These are phyloP conservation scores for Cynanchum wilfordii DNA, from an alignment of 257 asterid genomes.

Conservation along the genomic window DNA sequence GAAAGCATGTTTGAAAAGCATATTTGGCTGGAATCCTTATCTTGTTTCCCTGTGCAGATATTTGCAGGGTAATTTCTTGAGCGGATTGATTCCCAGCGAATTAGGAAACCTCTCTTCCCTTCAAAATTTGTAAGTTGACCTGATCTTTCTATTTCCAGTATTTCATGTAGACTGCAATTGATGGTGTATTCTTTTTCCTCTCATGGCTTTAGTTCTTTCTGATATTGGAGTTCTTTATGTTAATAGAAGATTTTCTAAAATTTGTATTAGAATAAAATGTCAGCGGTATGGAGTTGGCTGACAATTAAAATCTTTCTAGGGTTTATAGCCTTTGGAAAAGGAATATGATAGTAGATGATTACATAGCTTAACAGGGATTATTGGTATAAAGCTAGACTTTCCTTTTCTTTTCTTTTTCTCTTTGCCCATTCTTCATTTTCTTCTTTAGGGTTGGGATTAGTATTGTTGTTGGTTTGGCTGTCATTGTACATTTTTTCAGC, in stretches of 20 bases:
- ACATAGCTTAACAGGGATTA: background rate
- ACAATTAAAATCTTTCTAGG: background rate
- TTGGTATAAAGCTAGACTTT: background rate
- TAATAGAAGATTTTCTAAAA: background rate
- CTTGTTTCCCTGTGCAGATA: slow-evolving; percentile 45
- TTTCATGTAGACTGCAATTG: background rate
- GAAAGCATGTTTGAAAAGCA: background rate
- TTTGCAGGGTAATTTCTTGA: slow-evolving; percentile 92
- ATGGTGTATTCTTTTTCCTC: background rate
- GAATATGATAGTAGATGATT: background rate
- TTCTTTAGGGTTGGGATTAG: background rate
- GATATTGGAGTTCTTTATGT: background rate
- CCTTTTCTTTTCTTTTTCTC: no score
- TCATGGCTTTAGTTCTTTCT: background rate
- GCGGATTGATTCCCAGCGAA: slow-evolving; percentile 78
- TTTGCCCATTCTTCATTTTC: background rate
- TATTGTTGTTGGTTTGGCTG: background rate
- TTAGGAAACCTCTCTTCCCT: slow-evolving; percentile 79
- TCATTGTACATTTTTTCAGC: background rate
- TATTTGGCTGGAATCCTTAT: background rate
- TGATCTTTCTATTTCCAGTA: slow-evolving; percentile 11
- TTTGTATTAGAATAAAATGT: background rate
- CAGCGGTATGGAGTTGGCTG: background rate
- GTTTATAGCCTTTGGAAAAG: background rate
- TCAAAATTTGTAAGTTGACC: slow-evolving; percentile 61